A percentile compares a stretch with the other conserved stretches of the same genome.
These are phyloP conservation scores for Penicillium nordicum DNA, from an alignment of 2,329 filamentous ascomycete species.

Conservation along the genomic window DNA sequence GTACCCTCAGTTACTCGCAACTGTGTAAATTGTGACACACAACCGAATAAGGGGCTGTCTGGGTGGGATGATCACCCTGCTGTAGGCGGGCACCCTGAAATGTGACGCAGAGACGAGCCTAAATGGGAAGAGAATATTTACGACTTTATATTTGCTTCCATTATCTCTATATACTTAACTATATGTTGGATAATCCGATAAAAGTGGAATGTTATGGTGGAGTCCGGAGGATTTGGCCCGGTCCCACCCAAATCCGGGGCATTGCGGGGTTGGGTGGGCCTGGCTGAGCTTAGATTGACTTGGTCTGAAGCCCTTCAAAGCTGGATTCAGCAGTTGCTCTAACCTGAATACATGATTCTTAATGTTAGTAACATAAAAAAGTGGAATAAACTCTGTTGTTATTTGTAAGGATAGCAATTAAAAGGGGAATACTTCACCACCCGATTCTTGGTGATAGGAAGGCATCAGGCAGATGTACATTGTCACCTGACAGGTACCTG, in stretches of 20 bases:
- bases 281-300: constrained; percentile 6
- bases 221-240: constrained; percentile 4
- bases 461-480: too few species aligned
- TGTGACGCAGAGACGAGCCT: neutral
- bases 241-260: constrained; percentile 10
- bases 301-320: neutral
- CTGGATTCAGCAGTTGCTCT: neutral
- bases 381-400: neutral
- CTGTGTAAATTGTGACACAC: constrained; percentile 13
- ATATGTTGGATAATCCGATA: neutral
- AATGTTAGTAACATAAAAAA: too few species aligned
- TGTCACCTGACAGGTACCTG: neutral
- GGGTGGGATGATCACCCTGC: neutral
- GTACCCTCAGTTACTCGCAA: neutral
- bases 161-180: neutral
- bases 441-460: neutral
- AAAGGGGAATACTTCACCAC: neutral
- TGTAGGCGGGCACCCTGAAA: constrained; percentile 5
- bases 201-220: constrained; percentile 4
- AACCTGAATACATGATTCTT: rapidly evolving
- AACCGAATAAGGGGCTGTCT: neutral
- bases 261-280: constrained; percentile 9
- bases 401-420: neutral
- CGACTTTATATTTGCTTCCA: neutral
- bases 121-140: neutral